Conservation (phyloP, 2,329 filamentous ascomycete species). For the Colletotrichum australisinense region DNA sequence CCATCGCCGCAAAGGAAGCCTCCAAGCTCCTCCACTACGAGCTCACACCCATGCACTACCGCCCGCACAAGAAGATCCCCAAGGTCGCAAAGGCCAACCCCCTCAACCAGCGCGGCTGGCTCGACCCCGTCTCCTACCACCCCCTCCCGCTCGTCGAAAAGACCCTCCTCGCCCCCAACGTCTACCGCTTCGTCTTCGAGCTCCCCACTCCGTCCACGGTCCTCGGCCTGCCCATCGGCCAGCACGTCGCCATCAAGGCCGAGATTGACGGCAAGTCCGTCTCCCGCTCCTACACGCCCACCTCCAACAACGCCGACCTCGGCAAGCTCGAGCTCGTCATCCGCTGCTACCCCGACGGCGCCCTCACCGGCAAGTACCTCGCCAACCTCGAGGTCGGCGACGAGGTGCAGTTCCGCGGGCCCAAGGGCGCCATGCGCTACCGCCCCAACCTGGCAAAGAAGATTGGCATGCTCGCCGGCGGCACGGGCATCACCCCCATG, state of each 20-base stretch:
- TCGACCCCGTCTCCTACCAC: constrained; percentile 61
- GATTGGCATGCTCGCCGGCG: constrained; percentile 67
- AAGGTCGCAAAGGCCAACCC: constrained; percentile 50
- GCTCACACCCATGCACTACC: constrained; percentile 46
- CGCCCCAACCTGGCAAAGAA: constrained; percentile 51
- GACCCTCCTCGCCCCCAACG: constrained; percentile 52
- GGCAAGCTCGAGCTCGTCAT: constrained; percentile 63
- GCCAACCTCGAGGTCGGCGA: constrained; percentile 59
- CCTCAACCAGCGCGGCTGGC: constrained; percentile 56
- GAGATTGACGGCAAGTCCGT: constrained; percentile 57
- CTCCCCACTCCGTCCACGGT: constrained; percentile 57
- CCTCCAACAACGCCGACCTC: constrained; percentile 61
- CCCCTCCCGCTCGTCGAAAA: constrained; percentile 57
- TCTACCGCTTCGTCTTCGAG: constrained; percentile 59
- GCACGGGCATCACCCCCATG: constrained; percentile 49
- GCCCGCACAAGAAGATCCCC: constrained; percentile 53
- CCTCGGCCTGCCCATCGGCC: constrained; percentile 66
- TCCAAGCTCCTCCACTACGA: constrained; percentile 47
- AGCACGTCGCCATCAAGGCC: constrained; percentile 66
- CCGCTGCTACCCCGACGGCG: constrained; percentile 62
- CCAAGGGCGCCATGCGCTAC: constrained; percentile 68
- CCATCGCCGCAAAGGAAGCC: constrained; percentile 43
- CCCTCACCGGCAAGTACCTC: constrained; percentile 62
- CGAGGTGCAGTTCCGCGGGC: constrained; percentile 62
- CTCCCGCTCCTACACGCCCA: constrained; percentile 64